A percentile compares a stretch with the other conserved stretches of the same genome.
These are phyloP conservation scores for Pelagophyceae sp. DNA, from an alignment of 352 stramenopile species.

Conservation along the genomic window DNA sequence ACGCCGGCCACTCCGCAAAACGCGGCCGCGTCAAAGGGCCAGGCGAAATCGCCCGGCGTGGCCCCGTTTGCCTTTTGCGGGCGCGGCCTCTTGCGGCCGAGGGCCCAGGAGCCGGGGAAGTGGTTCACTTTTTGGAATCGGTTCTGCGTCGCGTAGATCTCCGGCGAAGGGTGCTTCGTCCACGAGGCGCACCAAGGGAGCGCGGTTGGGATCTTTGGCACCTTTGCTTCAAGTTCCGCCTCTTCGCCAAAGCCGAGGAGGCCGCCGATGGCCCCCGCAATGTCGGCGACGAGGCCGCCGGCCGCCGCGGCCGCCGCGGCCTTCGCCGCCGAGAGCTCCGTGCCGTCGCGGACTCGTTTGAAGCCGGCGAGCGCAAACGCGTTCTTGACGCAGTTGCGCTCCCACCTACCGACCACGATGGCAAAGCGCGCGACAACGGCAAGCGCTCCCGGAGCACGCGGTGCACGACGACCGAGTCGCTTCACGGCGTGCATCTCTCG, in stretches of 20 bases:
- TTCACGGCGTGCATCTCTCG: conserved; percentile 53
- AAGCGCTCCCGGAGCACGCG: no score
- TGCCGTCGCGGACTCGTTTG: conserved; percentile 29
- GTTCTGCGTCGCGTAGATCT: conserved; percentile 37
- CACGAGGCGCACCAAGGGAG: conserved; percentile 47
- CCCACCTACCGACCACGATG: no score
- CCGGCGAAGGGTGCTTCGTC: conserved; percentile 41
- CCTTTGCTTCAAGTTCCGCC: background rate
- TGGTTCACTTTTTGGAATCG: conserved; percentile 70
- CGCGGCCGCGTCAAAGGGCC: no score
- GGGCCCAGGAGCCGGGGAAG: conserved; percentile 73
- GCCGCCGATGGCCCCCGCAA: conserved; percentile 37
- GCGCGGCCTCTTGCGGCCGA: no score
- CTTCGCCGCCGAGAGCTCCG: conserved; percentile 30
- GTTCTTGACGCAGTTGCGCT: conserved; percentile 82
- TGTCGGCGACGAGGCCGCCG: conserved; percentile 25
- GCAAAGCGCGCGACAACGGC: no score
- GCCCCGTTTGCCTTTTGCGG: no score
- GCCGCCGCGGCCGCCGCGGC: conserved; percentile 44
- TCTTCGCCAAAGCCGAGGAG: background rate
- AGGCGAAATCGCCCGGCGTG: no score
- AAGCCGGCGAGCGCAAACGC: conserved; percentile 65
- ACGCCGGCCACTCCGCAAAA: no score
- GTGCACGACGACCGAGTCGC: no score
- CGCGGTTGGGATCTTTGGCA: background rate